Evolutionary conservation across 495 filamentous ascomycete species (phyloP), one percentile per base, ranked within the genome.

Genomic region (Hypoxylon trugodes): DNA sequence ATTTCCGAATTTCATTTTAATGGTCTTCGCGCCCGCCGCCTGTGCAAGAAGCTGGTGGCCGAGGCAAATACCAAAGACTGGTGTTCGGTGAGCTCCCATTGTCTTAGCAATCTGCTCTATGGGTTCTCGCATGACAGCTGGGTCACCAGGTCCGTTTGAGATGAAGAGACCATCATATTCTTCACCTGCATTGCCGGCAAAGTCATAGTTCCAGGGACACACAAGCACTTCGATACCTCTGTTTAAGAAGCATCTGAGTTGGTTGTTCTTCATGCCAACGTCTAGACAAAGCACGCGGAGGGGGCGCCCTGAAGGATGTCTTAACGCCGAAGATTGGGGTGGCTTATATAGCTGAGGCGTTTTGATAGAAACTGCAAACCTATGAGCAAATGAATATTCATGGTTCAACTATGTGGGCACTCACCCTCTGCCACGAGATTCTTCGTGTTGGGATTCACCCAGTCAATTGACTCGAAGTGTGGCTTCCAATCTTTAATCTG

Each of bases 1-100:
- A 77, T 98, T 98, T 77, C 95, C 95, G 69, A 97, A 98, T 81
- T 97, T 97, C 90, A 98, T 96, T 79, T 98, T 98, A 55, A 80
- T 72, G 2, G 95, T 98, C 25, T 85, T 83, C 32, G 94, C 95
- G 49, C 95, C 95, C 16, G 92, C 89, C 21, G 95, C 92, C 59
- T 95, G 85, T 15, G 95, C 91, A 33, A 98, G 88, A 52, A 98
- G 82, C 77, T 98, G 95, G 72, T 98, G 95, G 47, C 95, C 95
- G 57, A 98, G 77, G 78, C 95, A 98, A 65, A 98, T 98, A 72
- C 93, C 95, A 66, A 98, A 98, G 26, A 98, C 88, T 10, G 95
- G 95, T 0, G 88, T 93, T 36, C 84, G 84, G 48, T 87, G 90
- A 67, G 90, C 87, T 61, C 85, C 73, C 58, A 98, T 77, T 6